Percentiles rank a stretch among this genome's conserved stretches.
These are phyloP conservation scores for Ganoderma resinaceum DNA, from an alignment of 1,284 basidiomycete species.

Conservation along the genomic window DNA sequence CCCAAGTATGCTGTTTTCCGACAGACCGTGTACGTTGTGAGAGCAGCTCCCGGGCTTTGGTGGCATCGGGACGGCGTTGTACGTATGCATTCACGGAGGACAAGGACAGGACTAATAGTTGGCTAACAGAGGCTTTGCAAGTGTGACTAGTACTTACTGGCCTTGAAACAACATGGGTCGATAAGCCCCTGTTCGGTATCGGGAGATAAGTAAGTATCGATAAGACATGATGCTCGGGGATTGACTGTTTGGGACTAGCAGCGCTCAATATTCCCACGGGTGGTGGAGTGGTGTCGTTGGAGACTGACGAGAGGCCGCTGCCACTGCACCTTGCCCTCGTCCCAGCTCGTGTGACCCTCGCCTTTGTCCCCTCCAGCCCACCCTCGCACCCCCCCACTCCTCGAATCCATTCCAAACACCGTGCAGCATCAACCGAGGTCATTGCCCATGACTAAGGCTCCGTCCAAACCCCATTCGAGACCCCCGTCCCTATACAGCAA, in stretches of 20 bases:
- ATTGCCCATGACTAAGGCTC: constrained; percentile 23
- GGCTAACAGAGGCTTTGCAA: too few relatives aligned
- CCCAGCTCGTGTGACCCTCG: constrained; percentile 29
- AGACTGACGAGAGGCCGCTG: background rate
- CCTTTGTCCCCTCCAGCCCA: background rate
- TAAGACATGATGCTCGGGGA: background rate
- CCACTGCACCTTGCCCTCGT: background rate
- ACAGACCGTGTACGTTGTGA: background rate
- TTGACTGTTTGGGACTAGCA: background rate
- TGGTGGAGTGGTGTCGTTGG: background rate
- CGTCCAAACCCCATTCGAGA: constrained; percentile 23
- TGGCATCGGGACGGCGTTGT: background rate
- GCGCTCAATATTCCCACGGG: constrained; percentile 20
- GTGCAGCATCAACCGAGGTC: background rate
- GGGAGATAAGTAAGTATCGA: too few relatives aligned
- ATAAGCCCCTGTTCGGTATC: too few relatives aligned
- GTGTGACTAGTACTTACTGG: too few relatives aligned
- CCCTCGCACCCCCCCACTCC: background rate
- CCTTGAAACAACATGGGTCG: too few relatives aligned
- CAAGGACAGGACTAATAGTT: too few relatives aligned
- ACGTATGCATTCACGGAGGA: too few relatives aligned
- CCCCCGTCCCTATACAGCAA: constrained; percentile 29
- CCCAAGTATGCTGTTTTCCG: background rate
- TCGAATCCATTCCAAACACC: background rate
- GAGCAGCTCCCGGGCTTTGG: background rate